Base-by-base conservation (phyloP, 2,329 filamentous ascomycete genomes). In the Tolypocladium pustulatum region DNA sequence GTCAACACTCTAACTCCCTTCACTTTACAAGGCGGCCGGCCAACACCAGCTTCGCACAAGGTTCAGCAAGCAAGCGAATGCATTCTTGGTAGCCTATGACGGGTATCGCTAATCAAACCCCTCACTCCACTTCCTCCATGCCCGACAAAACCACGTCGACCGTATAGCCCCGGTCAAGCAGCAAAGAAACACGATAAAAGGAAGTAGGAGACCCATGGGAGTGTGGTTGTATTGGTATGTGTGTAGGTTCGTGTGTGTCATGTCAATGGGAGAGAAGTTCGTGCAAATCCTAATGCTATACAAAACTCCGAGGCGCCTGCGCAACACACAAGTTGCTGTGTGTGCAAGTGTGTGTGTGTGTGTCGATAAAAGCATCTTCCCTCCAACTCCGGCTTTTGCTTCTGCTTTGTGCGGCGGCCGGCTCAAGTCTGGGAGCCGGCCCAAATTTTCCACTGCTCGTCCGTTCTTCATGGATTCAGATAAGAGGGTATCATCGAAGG, bases 271-370 rank as follows among this genome's bases (percentile, higher is more conserved):
- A 41, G 56, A 57, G 30, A 54, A 30, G 53, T 46, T 49, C 55
- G 25, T 61, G 60, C 60, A 55, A 55, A 59, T 65, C 60, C 63
- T 61, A n/a, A 63, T 65, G 63, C 62, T 64, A 64, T 62, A 62
- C 63, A 59, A 65, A 64, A 65, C 61, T 58, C 64, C 64, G 17
- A 59, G 38, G 61, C 63, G 63, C 64, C 64, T 40, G 55, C 60
- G 60, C 58, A 41, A 58, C 38, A 55, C 40, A n/a, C n/a, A n/a
- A n/a, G n/a, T 51, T 55, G n/a, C 22, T 34, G 17, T 43, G n/a
- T n/a, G n/a, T n/a, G n/a, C n/a, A n/a, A 57, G 41, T 41, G 58
- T 54, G 56, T 36, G 20, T 32, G n/a, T 25, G 40, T 7, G 41
- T 25, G n/a, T 9, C 8, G 30, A 34, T 13, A 13, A 34, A 52